phyloP scores from a whole-genome alignment of 2,329 filamentous ascomycete genomes.

The Myriosclerotinia scirpicola region DNA sequence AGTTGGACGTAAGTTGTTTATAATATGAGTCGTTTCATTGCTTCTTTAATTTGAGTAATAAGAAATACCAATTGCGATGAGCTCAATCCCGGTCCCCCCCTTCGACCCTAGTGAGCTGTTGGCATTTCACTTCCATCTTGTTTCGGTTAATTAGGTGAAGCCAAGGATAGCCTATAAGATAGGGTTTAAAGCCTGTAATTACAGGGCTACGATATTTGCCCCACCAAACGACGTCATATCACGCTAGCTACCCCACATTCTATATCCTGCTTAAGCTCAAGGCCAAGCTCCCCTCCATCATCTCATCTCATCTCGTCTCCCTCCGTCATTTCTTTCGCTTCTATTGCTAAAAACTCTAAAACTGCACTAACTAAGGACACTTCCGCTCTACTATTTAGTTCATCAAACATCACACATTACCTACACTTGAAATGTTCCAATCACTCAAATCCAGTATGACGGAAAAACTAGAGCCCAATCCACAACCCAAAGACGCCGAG shows the following conservation, averaged over 20 bases:
- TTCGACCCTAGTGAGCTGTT: neutral
- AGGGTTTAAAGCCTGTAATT: neutral
- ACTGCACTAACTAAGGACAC: neutral
- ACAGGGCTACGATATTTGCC: neutral
- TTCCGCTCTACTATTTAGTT: neutral
- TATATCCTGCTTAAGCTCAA: slow-evolving; percentile 17
- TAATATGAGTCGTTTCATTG: neutral
- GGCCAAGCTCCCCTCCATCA: neutral
- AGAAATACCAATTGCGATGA: neutral
- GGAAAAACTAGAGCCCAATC: neutral
- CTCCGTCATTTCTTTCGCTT: neutral
- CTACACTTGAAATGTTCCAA: slow-evolving; percentile 5
- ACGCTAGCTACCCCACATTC: slow-evolving; percentile 19
- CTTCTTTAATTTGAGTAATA: neutral
- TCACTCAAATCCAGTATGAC: slow-evolving; percentile 8
- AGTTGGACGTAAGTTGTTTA: neutral
- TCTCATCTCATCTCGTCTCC: neutral
- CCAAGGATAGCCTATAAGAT: too few species aligned
- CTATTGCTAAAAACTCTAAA: neutral
- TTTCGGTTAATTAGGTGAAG: too few species aligned
- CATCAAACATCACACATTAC: neutral
- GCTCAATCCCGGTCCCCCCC: neutral
- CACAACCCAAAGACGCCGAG: slow-evolving; percentile 15
- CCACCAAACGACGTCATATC: slow-evolving; percentile 20
- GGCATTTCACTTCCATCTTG: too few species aligned